Percentiles rank a stretch among this genome's conserved stretches.
Evolutionary conservation across 1,284 basidiomycete species (phyloP).

Genomic region (Baeospora myosura): DNA sequence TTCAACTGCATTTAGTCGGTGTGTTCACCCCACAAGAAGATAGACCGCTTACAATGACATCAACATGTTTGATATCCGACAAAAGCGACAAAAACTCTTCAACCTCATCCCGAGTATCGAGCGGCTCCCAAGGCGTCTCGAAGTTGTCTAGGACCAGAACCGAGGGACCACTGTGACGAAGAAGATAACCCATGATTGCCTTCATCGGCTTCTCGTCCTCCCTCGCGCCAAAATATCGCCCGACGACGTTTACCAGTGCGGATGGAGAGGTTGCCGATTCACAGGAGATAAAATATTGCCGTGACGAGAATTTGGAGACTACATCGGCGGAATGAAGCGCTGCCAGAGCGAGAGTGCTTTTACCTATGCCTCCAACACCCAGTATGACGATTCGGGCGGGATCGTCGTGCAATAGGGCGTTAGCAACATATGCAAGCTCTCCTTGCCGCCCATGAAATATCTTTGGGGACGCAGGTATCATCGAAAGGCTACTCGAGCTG

Average conservation of each 20-base stretch:
- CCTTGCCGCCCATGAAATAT: background rate
- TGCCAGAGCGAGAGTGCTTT: background rate
- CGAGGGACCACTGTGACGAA: no score
- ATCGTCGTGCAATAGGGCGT: background rate
- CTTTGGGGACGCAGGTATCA: background rate
- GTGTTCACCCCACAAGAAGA: no score
- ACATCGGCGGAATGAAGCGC: background rate
- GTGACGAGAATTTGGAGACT: background rate
- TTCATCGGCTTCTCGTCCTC: no score
- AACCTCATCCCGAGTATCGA: background rate
- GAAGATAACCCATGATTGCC: no score
- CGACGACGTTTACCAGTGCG: no score
- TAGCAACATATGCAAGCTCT: background rate
- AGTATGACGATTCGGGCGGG: background rate
- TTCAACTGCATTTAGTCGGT: background rate
- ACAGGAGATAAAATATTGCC: background rate
- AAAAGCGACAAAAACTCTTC: background rate
- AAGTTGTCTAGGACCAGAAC: no score
- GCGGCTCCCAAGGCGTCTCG: background rate
- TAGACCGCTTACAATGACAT: background rate
- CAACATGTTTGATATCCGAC: background rate
- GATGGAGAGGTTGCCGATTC: background rate
- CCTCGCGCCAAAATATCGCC: no score
- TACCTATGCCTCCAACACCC: background rate
- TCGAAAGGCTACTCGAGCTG: background rate